Evolutionary conservation across 208 protist species (phyloP).

Genomic region (Strigomonas galati): DNA sequence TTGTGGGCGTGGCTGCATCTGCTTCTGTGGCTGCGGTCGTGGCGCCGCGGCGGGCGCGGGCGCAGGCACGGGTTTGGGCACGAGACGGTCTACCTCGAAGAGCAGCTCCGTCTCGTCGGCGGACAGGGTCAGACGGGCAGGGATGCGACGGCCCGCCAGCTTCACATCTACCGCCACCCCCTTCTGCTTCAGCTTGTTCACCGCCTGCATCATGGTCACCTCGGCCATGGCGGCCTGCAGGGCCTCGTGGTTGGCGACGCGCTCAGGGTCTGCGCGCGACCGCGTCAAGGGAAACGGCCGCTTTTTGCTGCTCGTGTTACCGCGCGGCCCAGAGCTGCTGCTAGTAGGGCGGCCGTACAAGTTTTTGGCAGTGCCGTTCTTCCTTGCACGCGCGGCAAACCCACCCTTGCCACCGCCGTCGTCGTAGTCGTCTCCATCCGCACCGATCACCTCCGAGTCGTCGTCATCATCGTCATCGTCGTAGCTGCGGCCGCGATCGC

Average conservation of each 20-base stretch:
- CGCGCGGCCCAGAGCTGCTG: too few species aligned
- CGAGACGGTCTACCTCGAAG: slow-evolving; percentile 32
- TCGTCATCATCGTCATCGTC: too few species aligned
- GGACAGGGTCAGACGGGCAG: slow-evolving; percentile 32
- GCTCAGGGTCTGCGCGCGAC: not conserved
- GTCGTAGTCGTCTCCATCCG: too few species aligned
- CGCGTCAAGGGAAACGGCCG: not conserved
- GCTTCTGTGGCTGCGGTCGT: not conserved
- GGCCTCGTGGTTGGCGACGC: not conserved
- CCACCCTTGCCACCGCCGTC: too few species aligned
- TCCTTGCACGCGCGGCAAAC: too few species aligned
- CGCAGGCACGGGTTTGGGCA: not conserved
- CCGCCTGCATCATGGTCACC: slow-evolving; percentile 16
- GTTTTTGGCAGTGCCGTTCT: too few species aligned
- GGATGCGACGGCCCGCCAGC: slow-evolving; percentile 21
- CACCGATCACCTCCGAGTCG: too few species aligned
- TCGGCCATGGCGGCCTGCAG: slow-evolving; percentile 6
- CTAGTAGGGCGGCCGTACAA: too few species aligned
- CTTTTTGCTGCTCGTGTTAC: not conserved
- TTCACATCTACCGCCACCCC: slow-evolving; percentile 30
- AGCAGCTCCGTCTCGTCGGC: slow-evolving; percentile 38
- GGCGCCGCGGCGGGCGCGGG: slow-evolving; percentile 1
- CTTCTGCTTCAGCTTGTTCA: slow-evolving; percentile 17
- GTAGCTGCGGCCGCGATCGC: too few species aligned
- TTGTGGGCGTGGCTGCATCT: not conserved